Conservation (phyloP, 1,284 basidiomycete genomes). For the Veloboletus limbatus region DNA sequence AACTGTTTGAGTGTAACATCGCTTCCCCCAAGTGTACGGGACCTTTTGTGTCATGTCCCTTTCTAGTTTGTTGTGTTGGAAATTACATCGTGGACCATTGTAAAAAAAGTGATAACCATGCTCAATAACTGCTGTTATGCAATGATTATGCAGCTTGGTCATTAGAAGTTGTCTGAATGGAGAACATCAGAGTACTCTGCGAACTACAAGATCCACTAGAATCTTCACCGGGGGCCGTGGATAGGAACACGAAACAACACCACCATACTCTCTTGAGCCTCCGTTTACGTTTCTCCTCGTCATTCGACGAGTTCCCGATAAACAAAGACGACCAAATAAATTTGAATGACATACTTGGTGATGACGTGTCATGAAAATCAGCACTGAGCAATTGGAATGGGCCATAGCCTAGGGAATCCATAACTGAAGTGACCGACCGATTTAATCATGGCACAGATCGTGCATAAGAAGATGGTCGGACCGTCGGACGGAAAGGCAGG, state of each 20-base stretch:
- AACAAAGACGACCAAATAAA: no score
- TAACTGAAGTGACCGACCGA: constrained; percentile 99
- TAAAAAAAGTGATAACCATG: no score
- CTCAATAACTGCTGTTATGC: no score
- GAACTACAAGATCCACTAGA: no score
- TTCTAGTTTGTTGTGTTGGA: constrained; percentile 8
- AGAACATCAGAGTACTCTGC: no score
- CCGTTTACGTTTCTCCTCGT: constrained; percentile 55
- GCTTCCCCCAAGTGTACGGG: constrained; percentile 33
- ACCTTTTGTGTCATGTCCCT: constrained; percentile 36
- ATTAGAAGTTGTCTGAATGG: no score
- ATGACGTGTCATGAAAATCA: constrained; percentile 98
- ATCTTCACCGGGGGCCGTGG: no score
- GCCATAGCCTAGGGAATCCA: constrained; percentile 82
- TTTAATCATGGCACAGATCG: constrained; percentile 84
- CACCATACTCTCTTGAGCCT: constrained; percentile 30
- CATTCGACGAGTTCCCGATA: constrained; percentile 86
- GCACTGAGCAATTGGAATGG: constrained; percentile 86
- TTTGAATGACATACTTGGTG: constrained; percentile 74
- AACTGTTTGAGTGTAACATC: constrained; percentile 23
- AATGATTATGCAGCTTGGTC: no score
- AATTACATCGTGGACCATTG: background rate
- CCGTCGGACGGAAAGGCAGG: constrained; percentile 78
- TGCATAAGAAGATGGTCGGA: constrained; percentile 82
- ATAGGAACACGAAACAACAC: no score